phyloP scores from a whole-genome alignment of 1,284 basidiomycete species.

The Ceratobasidium theobromae region DNA sequence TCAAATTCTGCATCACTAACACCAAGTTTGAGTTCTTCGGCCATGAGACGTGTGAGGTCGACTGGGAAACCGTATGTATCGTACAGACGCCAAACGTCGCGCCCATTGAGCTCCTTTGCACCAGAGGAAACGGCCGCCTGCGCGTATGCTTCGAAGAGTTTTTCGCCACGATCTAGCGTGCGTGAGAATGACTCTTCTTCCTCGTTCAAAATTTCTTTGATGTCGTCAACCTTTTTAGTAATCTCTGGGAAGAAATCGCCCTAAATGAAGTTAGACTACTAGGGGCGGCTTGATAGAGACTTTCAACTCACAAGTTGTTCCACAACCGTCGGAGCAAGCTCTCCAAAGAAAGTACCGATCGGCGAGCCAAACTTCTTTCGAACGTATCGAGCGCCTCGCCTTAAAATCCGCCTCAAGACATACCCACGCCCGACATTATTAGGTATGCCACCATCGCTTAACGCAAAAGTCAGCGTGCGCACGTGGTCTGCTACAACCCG shows the following conservation, averaged over 20 bases:
- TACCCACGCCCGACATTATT: constrained; percentile 97
- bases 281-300: constrained; percentile 26
- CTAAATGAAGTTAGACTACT: constrained; percentile 46
- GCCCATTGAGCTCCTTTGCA: constrained; percentile 73
- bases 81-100: constrained; percentile 96
- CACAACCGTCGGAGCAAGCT: constrained; percentile 84
- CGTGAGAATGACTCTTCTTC: constrained; percentile 97
- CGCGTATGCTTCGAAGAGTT: constrained; percentile 92
- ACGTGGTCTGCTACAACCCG: constrained; percentile 97
- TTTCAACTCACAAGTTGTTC: constrained; percentile 77
- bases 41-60: constrained; percentile 96
- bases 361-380: constrained; percentile 93
- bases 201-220: constrained; percentile 96
- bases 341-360: constrained; percentile 95
- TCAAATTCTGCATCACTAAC: constrained; percentile 92
- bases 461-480: constrained; percentile 90
- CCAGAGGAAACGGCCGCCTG: constrained; percentile 66
- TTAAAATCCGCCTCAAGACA: constrained; percentile 88
- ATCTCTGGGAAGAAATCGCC: constrained; percentile 93
- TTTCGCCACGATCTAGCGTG: constrained; percentile 95
- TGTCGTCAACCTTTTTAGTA: constrained; percentile 76
- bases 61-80: constrained; percentile 99
- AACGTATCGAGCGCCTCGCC: constrained; percentile 91
- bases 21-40: constrained; percentile 84
- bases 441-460: constrained; percentile 95